Conservation (phyloP, 331 rosid species). For the Malus hybrid region DNA sequence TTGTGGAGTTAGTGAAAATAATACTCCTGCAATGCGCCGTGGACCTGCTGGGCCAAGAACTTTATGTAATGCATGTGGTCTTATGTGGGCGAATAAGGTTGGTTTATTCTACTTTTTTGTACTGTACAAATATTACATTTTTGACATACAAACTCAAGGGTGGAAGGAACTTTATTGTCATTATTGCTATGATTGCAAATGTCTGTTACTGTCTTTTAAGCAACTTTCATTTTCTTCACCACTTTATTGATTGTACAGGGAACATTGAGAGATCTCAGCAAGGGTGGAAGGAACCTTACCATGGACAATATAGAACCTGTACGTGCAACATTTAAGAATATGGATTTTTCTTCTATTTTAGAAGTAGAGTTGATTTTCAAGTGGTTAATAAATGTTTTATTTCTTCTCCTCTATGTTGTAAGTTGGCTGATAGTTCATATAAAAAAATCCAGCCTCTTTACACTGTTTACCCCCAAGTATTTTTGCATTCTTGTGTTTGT, state of each 20-base stretch:
- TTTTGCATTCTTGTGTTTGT: background rate
- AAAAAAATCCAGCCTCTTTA: background rate
- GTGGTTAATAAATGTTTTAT: background rate
- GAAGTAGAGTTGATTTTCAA: background rate
- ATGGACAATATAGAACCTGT: slow-evolving; percentile 61
- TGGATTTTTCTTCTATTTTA: background rate
- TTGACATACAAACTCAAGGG: background rate
- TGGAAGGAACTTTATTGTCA: background rate
- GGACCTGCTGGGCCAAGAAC: slow-evolving; percentile 99
- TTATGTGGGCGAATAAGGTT: slow-evolving; percentile 99
- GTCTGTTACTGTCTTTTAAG: background rate
- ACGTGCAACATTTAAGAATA: slow-evolving; percentile 21
- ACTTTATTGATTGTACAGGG: slow-evolving; percentile 61
- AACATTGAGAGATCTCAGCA: slow-evolving; percentile 89
- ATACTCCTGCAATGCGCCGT: slow-evolving; percentile 98
- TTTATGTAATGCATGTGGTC: slow-evolving; percentile 93
- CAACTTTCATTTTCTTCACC: slow-evolving; percentile 6
- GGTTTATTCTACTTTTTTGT: slow-evolving; percentile 20
- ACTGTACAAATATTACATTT: background rate
- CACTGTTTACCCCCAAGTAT: background rate
- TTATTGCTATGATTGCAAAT: background rate
- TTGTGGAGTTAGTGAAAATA: slow-evolving; percentile 82
- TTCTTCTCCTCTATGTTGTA: background rate
- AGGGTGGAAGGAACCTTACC: slow-evolving; percentile 73
- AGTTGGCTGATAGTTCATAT: background rate